Evolutionary conservation across 2,329 filamentous ascomycete species (phyloP).

Genomic region (Fonsecaea nubica): DNA sequence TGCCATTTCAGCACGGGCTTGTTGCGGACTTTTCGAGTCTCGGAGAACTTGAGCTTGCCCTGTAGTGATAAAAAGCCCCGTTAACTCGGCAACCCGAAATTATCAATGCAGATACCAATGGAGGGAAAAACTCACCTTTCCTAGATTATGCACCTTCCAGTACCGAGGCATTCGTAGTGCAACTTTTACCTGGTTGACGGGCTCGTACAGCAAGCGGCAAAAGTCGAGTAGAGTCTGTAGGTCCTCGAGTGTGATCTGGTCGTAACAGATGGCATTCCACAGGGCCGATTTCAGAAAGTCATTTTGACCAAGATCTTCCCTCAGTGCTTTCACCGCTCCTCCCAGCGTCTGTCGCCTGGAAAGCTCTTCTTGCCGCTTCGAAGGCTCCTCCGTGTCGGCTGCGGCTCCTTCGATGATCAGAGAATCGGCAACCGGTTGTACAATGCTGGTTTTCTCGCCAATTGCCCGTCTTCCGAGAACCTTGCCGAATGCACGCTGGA

Average conservation of each 20-base stretch:
- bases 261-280: constrained; percentile 63
- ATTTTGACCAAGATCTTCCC: constrained; percentile 58
- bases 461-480: constrained; percentile 66
- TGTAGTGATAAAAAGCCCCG: constrained; percentile 32
- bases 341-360: constrained; percentile 63
- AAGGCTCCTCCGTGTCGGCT: constrained; percentile 44
- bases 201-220: constrained; percentile 62
- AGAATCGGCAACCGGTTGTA: constrained; percentile 43
- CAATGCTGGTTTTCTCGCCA: constrained; percentile 63
- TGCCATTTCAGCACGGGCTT: constrained; percentile 44
- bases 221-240: constrained; percentile 64
- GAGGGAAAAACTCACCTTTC: constrained; percentile 51
- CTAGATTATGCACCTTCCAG: constrained; percentile 61
- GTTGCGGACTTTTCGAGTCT: constrained; percentile 49
- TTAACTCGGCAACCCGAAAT: constrained; percentile 20
- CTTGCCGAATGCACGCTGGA: constrained; percentile 61
- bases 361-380: constrained; percentile 57
- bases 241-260: constrained; percentile 59
- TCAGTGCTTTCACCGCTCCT: constrained; percentile 64
- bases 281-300: constrained; percentile 59
- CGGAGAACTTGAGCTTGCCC: constrained; percentile 53
- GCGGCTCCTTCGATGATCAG: constrained; percentile 67
- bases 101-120: neutral
- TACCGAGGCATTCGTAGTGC: constrained; percentile 62
- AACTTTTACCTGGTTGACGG: constrained; percentile 58